Percentiles rank a stretch among this genome's conserved stretches.
Evolutionary conservation across 257 asterid species (phyloP).

Genomic region (Petunia axillaris): DNA sequence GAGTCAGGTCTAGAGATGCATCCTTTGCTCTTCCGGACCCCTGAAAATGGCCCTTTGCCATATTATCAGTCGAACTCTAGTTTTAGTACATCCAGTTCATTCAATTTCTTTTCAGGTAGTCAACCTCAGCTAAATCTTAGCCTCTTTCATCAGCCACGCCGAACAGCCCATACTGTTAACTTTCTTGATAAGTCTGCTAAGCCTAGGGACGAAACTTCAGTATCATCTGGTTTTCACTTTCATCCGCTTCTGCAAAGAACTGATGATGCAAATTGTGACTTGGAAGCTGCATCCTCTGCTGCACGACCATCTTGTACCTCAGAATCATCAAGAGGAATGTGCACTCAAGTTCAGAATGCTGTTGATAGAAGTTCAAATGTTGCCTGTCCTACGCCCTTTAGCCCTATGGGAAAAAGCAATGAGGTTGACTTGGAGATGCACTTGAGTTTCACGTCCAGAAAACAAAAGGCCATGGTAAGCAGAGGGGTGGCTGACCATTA

Average conservation of each 20-base stretch:
- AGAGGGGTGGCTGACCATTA: slow-evolving; percentile 32
- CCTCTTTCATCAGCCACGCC: slow-evolving; percentile 74
- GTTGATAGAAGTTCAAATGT: slow-evolving; percentile 40
- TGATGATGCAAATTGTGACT: slow-evolving; percentile 47
- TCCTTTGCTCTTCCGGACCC: slow-evolving; percentile 83
- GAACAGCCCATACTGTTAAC: slow-evolving; percentile 63
- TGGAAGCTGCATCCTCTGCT: slow-evolving; percentile 38
- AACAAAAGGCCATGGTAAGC: slow-evolving; percentile 41
- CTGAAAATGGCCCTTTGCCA: slow-evolving; percentile 62
- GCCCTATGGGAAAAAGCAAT: slow-evolving; percentile 45
- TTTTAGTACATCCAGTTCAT: slow-evolving; percentile 50
- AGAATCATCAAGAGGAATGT: slow-evolving; percentile 42
- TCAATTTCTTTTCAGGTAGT: slow-evolving; percentile 61
- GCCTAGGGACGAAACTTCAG: slow-evolving; percentile 48
- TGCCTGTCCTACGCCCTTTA: slow-evolving; percentile 41
- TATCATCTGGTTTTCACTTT: slow-evolving; percentile 58
- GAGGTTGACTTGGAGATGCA: slow-evolving; percentile 77
- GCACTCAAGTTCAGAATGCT: slow-evolving; percentile 39
- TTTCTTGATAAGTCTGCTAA: slow-evolving; percentile 64
- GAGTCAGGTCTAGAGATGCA: slow-evolving; percentile 85
- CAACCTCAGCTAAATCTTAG: slow-evolving; percentile 75
- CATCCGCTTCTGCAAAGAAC: slow-evolving; percentile 88
- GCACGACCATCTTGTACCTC: slow-evolving; percentile 40
- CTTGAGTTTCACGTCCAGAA: slow-evolving; percentile 60
- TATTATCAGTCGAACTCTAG: slow-evolving; percentile 46